Conservation (phyloP, 345 rosid genomes). For the Linum trigynum region DNA sequence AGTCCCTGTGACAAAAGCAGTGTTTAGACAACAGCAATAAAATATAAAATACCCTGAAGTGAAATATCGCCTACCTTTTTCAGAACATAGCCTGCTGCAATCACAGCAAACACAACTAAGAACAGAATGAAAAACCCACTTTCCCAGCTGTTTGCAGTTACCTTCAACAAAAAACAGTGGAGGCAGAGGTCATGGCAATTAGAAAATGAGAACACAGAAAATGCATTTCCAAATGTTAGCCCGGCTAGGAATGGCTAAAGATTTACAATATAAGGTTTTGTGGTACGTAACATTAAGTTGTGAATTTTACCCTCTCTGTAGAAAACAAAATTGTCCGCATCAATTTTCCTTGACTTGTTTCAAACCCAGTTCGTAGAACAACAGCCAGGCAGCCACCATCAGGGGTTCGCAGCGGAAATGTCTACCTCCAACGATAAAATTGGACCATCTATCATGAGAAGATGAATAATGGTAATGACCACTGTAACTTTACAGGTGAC, state of each 20-base stretch:
- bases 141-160: slow-evolving; percentile 99
- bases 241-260: neutral
- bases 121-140: slow-evolving; percentile 93
- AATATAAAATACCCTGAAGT: neutral
- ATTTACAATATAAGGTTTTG: slow-evolving; percentile 7
- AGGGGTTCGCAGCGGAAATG: slow-evolving; percentile 56
- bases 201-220: neutral
- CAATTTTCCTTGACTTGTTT: slow-evolving; percentile 97
- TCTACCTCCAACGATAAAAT: neutral
- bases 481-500: neutral
- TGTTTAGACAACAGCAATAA: slow-evolving; percentile 6
- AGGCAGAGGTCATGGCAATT: slow-evolving; percentile 3
- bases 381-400: slow-evolving; percentile 97
- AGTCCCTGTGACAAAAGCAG: slow-evolving; percentile 48
- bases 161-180: slow-evolving; percentile 33
- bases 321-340: slow-evolving; percentile 98
- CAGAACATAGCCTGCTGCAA: slow-evolving; percentile 98
- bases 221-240: neutral
- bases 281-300: too few relatives aligned
- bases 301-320: slow-evolving; percentile 70
- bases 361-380: slow-evolving; percentile 97
- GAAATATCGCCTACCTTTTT: slow-evolving; percentile 45
- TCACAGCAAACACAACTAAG: slow-evolving; percentile 85
- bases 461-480: slow-evolving; percentile 8
- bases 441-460: slow-evolving; percentile 4